These are phyloP conservation scores for Amanita exitialis DNA, from an alignment of 768 basidiomycete genomes.

Conservation along the genomic window DNA sequence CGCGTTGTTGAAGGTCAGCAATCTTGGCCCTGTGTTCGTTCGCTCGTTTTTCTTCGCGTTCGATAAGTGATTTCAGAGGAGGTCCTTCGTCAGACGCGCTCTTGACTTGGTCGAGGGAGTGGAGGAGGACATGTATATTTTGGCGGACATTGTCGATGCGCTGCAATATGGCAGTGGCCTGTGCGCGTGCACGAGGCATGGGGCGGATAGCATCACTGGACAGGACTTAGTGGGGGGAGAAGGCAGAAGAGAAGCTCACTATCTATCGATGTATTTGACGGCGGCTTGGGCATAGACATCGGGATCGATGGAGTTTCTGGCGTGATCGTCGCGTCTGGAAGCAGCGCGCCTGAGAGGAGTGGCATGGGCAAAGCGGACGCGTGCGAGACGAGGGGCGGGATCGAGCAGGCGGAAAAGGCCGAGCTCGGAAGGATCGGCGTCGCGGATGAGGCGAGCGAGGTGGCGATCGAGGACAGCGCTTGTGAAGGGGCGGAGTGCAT, in stretches of 20 bases:
- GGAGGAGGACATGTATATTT: constrained; percentile 24
- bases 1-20: constrained; percentile 30
- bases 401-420: constrained; percentile 61
- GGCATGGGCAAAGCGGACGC: constrained; percentile 58
- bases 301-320: constrained; percentile 44
- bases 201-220: constrained; percentile 31
- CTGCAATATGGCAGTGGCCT: constrained; percentile 32
- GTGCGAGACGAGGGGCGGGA: constrained; percentile 33
- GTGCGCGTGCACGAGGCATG: constrained; percentile 40
- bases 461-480: constrained; percentile 50
- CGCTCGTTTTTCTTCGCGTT: constrained; percentile 33
- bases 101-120: constrained; percentile 23
- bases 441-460: constrained; percentile 72
- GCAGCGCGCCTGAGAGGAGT: constrained; percentile 51
- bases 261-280: constrained; percentile 66
- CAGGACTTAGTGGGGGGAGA: constrained; percentile 5
- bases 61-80: constrained; percentile 24
- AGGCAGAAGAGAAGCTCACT: constrained; percentile 35
- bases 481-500: constrained; percentile 40
- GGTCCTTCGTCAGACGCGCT: constrained; percentile 14
- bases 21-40: constrained; percentile 26
- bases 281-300: constrained; percentile 73
- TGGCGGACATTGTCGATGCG: constrained; percentile 26
- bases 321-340: constrained; percentile 27
- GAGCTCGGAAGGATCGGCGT: constrained; percentile 67